Evolutionary conservation across 495 filamentous ascomycete genomes (phyloP), one percentile per base, ranked within the genome.

Genomic region (Aspergillus egyptiacus): DNA sequence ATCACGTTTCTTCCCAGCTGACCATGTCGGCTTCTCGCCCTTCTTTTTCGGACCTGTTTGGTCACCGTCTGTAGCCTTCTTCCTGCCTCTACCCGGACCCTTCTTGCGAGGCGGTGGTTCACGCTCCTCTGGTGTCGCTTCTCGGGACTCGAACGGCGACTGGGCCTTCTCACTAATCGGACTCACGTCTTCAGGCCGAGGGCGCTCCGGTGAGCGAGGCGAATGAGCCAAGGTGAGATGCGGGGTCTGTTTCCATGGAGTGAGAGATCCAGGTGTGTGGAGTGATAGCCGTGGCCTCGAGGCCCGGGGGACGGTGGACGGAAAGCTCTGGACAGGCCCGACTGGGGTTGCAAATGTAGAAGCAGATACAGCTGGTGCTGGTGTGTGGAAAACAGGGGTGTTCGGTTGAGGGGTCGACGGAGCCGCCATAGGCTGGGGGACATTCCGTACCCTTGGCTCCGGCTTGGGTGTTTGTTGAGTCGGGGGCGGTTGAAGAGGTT

Each of bases 151-250:
- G 37, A 62, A 44, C 2, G 69, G 67, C 11, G 74, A 77, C 19
- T 63, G 63, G 5, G 63, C 71, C 28, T 59, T 64, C 15, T 78
- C 75, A 46, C 76, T 79, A 39, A 79, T 75, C 0, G 76, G 76
- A 58, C 76, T 79, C 6, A 79, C 67, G 48, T 75, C 74, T 32
- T 72, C 74, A 8, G 66, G 71, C 5, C 61, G 61, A 46, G 76
- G 76, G 4, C 72, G 66, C 41, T 63, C 58, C 6, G 76, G 75
- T 18, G 76, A 77, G 20, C 58, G 57, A 24, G 73, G 70, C 7
- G 72, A 71, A 4, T 61, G 44, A 4, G 71, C 63, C 28, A 75
- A 57, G 5, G 64, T 72, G 46, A 65, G 28, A 17, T 59, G 59
- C 9, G 68, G 68, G 25, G 64, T 63, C 37, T 59, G 56, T 50